Evolutionary conservation across 768 basidiomycete species (phyloP).

Genomic region (Lentinula detonsa): DNA sequence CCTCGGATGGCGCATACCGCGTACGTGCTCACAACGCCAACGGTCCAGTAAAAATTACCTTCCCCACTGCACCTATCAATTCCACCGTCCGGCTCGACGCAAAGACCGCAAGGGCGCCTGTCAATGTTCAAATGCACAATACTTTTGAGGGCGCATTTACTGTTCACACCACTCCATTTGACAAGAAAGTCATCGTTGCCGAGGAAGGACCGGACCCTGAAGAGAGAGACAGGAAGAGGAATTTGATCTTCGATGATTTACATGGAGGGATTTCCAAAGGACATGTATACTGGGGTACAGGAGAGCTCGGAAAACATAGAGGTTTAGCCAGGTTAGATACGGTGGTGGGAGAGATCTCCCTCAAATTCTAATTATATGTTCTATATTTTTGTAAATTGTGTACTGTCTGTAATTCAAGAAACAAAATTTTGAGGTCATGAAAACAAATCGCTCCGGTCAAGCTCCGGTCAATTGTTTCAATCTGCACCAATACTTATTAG

Average conservation of each 20-base stretch:
- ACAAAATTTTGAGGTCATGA: too few species aligned
- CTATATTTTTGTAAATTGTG: too few species aligned
- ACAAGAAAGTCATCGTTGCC: background rate
- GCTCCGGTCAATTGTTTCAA: too few species aligned
- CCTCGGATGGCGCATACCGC: conserved; percentile 20
- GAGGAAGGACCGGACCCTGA: conserved; percentile 2
- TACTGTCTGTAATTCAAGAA: too few species aligned
- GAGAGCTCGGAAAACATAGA: background rate
- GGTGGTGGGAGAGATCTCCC: background rate
- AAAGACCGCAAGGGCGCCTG: conserved; percentile 18
- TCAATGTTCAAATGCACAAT: conserved; percentile 17
- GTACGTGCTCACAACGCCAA: conserved; percentile 19
- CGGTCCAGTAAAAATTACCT: conserved; percentile 13
- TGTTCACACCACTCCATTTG: conserved; percentile 10
- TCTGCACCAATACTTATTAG: too few species aligned
- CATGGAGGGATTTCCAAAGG: background rate
- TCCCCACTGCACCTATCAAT: conserved; percentile 19
- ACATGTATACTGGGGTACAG: background rate
- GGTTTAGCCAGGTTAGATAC: background rate
- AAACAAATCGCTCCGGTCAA: too few species aligned
- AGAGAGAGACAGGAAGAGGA: conserved; percentile 3
- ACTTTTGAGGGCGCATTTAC: conserved; percentile 25
- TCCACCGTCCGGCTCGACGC: conserved; percentile 17
- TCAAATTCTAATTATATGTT: background rate
- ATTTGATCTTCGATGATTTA: background rate